Base-by-base conservation (phyloP, 495 filamentous ascomycete species). In the Penicillium soppii region DNA sequence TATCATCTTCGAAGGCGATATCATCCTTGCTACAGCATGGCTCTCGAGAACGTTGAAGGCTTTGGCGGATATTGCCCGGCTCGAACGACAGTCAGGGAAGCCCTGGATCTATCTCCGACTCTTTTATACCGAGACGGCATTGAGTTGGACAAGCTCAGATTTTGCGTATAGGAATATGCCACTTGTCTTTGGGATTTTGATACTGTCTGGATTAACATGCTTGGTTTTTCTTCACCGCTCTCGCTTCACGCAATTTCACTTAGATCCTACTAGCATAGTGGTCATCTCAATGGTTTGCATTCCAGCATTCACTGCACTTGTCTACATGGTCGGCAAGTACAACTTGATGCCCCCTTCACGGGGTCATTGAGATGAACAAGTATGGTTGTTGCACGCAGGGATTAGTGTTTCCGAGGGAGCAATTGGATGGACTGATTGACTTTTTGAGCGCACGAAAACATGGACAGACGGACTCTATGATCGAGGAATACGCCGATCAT, bases 331-430 rank as follows among this genome's bases (percentile, higher is more conserved):
- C 4, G 74, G 74, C 17, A 79, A 78, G 54, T 72, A 71, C 17
- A 65, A 59, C 12, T 58, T 78, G 27, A 55, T 72, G n/a, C n/a
- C 68, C 72, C 4, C 54, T 72, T n/a, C 56, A 58, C 1, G 67
- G 62, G 2, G 70, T 74, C 8, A 62, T 77, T 3, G 57, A 67
- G 39, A 67, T 74, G 61, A 70, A 72, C 36, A 54, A 57, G 20
- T 60, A 56, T 17, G 74, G 72, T 4, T 79, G 74, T 43, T 79
- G 76, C 46, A 70, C 68, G 15, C 75, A 78, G 47, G 76, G 69
- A 3, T 43, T 78, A 27, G 54, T 78, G 4, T 79, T 74, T 26
- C 70, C 74, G 17, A 57, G 67, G 15, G 53, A 54, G 12, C 69
- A 70, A 23, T 61, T 70, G n/a, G 56, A 45, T 7, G 50, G 30